Evolutionary conservation across 1,284 basidiomycete species (phyloP), one percentile per base, ranked within the genome.

Genomic region (Cystobasidium pallidum): DNA sequence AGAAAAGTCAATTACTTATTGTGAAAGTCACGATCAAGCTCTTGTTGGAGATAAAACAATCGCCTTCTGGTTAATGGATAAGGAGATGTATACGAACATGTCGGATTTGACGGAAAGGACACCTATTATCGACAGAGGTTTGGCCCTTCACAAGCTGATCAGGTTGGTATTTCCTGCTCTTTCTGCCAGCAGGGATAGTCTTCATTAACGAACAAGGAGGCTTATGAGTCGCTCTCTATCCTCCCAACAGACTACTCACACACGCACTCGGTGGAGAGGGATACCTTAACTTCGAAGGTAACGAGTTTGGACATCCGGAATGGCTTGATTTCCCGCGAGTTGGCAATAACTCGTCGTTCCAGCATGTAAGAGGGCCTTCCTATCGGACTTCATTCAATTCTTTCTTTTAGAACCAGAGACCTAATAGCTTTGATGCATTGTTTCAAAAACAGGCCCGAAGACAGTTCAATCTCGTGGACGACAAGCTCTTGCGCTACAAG

Each of bases 61-160:
- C 41, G 95, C 95, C 0, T 99, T 99, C 83, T 99, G 95, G 95
- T 82, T 99, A 68, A 99, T 99, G 95, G 95, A 99, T 83, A 95
- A 96, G 83, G 95, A 98, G 81, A 99, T 99, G 95, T 94, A 97
- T 82, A 94, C 93, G 11, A 86, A 93, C 83, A 99, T 99, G 95
- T 96, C 92, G 28, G 91, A 95, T 80, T 71, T 97, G 64, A 86
- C 89, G 0, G 88, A 89, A 57, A 84, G 94, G 82, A 98, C 95
- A 8, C 88, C 91, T 3, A 81, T 93, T 76, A 89, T 99, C 78
- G 86, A 96, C 73, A 88, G 95, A 65, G 95, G 95, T 34, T 80
- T 99, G 36, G 88, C 92, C 13, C 83, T 98, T 77, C 95, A 99
- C 84, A 99, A 99, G 84, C 91, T 98, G 89, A 98, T 98, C 80